phyloP scores from a whole-genome alignment of 148 eudicot species.

The Arctostaphylos glauca region DNA sequence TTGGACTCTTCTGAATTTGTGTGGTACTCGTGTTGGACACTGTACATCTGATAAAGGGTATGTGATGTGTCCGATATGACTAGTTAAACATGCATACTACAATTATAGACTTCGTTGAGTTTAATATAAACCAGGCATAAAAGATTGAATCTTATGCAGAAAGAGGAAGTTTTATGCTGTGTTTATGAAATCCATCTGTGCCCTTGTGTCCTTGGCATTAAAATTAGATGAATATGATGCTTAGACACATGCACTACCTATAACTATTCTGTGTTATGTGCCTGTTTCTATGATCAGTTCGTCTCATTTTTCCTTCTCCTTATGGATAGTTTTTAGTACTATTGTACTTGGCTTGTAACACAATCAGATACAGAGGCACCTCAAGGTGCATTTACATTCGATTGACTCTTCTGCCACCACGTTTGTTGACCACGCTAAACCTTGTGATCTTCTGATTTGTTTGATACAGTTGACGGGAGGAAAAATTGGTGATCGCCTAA shows the following conservation, averaged over 20 bases:
- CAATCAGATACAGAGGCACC: background rate
- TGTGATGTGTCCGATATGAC: background rate
- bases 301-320: background rate
- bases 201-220: background rate
- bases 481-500: conserved; percentile 88
- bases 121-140: background rate
- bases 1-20: background rate
- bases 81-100: background rate
- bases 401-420: background rate
- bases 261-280: background rate
- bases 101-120: background rate
- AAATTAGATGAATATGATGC: background rate
- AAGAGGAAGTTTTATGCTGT: background rate
- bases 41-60: background rate
- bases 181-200: background rate
- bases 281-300: background rate
- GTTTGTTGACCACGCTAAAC: background rate
- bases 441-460: conserved; percentile 15
- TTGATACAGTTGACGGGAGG: conserved; percentile 89
- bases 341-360: background rate
- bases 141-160: background rate
- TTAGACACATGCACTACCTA: background rate
- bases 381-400: background rate
- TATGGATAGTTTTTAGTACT: background rate
- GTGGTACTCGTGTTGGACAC: background rate